Percentiles rank a stretch among this genome's conserved stretches.
Conservation (phyloP, 805 yeast genomes). For the Yarrowia deformans region DNA sequence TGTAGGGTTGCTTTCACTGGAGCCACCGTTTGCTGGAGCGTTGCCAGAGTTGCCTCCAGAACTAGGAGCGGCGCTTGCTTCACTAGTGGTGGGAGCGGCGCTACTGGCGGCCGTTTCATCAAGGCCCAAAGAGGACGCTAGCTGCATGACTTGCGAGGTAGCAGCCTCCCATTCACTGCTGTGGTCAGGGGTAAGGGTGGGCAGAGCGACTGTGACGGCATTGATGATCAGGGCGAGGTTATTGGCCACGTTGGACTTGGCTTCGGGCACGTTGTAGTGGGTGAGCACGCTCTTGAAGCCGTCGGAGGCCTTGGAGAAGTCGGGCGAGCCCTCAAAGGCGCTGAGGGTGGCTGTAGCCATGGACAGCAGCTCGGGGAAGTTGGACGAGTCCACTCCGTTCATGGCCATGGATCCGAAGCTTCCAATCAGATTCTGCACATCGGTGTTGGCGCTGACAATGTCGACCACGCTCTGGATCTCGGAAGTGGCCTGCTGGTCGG, state of each 20-base stretch:
- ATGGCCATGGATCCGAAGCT: constrained; percentile 22
- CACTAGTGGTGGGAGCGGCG: constrained; percentile 3
- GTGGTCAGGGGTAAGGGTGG: constrained; percentile 27
- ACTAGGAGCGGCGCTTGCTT: not conserved
- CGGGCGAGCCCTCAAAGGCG: constrained; percentile 36
- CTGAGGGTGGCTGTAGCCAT: constrained; percentile 30
- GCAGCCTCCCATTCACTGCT: constrained; percentile 29
- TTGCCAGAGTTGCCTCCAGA: not conserved
- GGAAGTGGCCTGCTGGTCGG: constrained; percentile 39
- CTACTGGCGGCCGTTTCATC: not conserved
- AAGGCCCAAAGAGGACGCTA: constrained; percentile 27
- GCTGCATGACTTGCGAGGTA: constrained; percentile 11
- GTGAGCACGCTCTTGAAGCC: constrained; percentile 29
- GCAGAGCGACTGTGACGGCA: constrained; percentile 31
- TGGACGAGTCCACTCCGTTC: constrained; percentile 24
- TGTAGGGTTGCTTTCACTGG: too few species aligned
- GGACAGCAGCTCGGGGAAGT: constrained; percentile 35
- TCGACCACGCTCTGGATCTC: constrained; percentile 39
- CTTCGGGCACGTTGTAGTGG: constrained; percentile 34
- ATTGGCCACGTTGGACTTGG: constrained; percentile 27
- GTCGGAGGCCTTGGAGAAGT: constrained; percentile 34
- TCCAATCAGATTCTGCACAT: constrained; percentile 31
- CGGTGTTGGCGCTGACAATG: constrained; percentile 31
- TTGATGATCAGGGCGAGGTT: constrained; percentile 25
- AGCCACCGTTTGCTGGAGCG: too few species aligned